Base-by-base conservation (phyloP, 805 yeast genomes). In the Kurtzmaniella fragi region DNA sequence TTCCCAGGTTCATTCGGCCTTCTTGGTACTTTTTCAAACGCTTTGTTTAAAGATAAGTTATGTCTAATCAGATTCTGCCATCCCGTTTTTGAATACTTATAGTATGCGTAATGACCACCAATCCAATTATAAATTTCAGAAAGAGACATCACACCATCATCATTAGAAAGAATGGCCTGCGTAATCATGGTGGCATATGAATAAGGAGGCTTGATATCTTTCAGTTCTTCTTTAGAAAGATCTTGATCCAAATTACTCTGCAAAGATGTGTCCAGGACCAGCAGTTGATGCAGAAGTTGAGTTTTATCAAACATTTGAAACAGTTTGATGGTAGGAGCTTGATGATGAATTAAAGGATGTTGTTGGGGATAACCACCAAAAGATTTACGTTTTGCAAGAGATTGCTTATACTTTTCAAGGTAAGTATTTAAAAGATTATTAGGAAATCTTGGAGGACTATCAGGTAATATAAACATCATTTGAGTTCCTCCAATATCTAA, bases 61-160 rank as follows among this genome's bases (percentile, higher is more conserved):
- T 93, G 99, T 50, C 99, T 80, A 49, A 93, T 91, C 5, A 96
- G 89, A 64, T 93, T 93, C 65, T 93, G 99, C 99, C 99, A 93
- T 28, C 99, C 99, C 7, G 95, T 83, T 61, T 86, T 90, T 17
- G 93, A 82, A 62, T 79, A 84, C 53, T 96, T 78, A 61, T 93
- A 93, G 61, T 85, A 93, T 29, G 98, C 90, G 61, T 89, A 93
- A 55, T 84, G 90, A 25, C 78, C 62, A 4, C 93, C 67, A 40
- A 93, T 93, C 88, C 95, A 93, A 48, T 79, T 82, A 61, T 93
- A 93, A 40, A 93, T 93, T 54, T 93, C 97, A 1, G 95, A 78
- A 50, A 93, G 64, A 11, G 96, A 85, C 71, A 91, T 73, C 32
- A 86, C 87, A 32, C 95, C 95, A 43, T 90, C 96, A 1, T 76